A percentile compares a stretch with the other conserved stretches of the same genome.
Evolutionary conservation across 2,329 filamentous ascomycete species (phyloP).

Genomic region (Phoma sp.): DNA sequence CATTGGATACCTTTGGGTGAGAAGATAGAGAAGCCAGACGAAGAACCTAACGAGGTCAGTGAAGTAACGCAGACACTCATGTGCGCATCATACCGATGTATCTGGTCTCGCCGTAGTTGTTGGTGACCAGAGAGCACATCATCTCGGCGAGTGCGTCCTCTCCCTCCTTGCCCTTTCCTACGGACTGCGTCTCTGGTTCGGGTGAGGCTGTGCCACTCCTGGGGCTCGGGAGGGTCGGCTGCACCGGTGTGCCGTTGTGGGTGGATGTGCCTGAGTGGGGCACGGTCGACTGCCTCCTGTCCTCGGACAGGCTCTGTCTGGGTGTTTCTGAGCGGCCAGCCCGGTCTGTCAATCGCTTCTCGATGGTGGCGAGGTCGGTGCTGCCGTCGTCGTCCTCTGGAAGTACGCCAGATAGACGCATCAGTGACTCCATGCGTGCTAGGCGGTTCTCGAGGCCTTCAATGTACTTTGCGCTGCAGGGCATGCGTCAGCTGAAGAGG

Average conservation of each 20-base stretch:
- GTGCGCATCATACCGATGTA: constrained; percentile 75
- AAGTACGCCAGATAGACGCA: constrained; percentile 84
- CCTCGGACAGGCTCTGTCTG: constrained; percentile 32
- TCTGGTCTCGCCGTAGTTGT: constrained; percentile 90
- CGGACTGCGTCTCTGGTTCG: constrained; percentile 50
- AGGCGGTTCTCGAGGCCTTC: constrained; percentile 94
- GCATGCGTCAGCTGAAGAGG: constrained; percentile 3
- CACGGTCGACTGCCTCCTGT: constrained; percentile 43
- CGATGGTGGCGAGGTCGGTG: constrained; percentile 85
- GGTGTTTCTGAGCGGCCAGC: constrained; percentile 35
- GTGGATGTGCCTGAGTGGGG: constrained; percentile 44
- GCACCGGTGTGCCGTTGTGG: constrained; percentile 50
- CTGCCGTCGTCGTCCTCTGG: constrained; percentile 84
- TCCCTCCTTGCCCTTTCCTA: constrained; percentile 71
- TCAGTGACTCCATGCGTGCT: constrained; percentile 91
- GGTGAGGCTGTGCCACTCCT: constrained; percentile 60
- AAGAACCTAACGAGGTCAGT: constrained; percentile 70
- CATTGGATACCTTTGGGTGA: constrained; percentile 97
- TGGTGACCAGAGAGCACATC: constrained; percentile 98
- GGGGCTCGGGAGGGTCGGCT: constrained; percentile 57
- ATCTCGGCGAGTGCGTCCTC: constrained; percentile 92
- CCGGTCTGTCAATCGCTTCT: constrained; percentile 71
- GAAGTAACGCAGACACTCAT: neutral
- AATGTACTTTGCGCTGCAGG: constrained; percentile 87
- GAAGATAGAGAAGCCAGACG: constrained; percentile 98